These are phyloP conservation scores for Pharnaceum exiguum DNA, from an alignment of 148 eudicot species.

Conservation along the genomic window DNA sequence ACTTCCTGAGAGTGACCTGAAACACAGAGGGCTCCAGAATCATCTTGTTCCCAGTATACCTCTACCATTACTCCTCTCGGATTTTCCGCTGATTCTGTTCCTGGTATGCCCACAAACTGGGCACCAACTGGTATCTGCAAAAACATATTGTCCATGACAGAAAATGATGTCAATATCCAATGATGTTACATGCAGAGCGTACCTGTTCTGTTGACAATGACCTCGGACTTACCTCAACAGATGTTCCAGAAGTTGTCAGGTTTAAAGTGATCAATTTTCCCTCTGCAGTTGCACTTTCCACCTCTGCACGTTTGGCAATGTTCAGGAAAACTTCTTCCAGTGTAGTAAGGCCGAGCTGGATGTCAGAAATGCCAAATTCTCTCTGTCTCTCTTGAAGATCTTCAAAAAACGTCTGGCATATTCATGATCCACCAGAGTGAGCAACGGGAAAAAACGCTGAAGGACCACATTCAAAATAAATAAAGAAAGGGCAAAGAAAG, in stretches of 20 bases:
- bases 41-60: conserved; percentile 88
- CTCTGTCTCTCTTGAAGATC: conserved; percentile 74
- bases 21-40: conserved; percentile 74
- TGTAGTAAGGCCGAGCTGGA: conserved; percentile 90
- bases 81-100: conserved; percentile 64
- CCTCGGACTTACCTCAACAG: conserved; percentile 47
- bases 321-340: conserved; percentile 94
- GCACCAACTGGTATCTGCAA: conserved; percentile 84
- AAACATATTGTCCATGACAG: neutral
- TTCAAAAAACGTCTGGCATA: conserved; percentile 57
- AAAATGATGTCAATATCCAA: too few species aligned
- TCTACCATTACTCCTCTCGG: conserved; percentile 79
- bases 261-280: conserved; percentile 62
- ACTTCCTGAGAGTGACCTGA: conserved; percentile 66
- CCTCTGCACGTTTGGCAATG: conserved; percentile 83
- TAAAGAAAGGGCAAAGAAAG: neutral
- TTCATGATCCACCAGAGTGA: neutral
- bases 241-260: conserved; percentile 59
- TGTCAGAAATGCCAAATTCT: conserved; percentile 75
- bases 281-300: conserved; percentile 83
- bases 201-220: too few species aligned
- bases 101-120: conserved; percentile 70
- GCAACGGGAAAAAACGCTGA: neutral
- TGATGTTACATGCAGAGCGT: too few species aligned
- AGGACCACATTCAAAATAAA: neutral